Evolutionary conservation across 352 stramenopile genomes (phyloP).

Genomic region (Phytopythium cucurbitacearum): DNA sequence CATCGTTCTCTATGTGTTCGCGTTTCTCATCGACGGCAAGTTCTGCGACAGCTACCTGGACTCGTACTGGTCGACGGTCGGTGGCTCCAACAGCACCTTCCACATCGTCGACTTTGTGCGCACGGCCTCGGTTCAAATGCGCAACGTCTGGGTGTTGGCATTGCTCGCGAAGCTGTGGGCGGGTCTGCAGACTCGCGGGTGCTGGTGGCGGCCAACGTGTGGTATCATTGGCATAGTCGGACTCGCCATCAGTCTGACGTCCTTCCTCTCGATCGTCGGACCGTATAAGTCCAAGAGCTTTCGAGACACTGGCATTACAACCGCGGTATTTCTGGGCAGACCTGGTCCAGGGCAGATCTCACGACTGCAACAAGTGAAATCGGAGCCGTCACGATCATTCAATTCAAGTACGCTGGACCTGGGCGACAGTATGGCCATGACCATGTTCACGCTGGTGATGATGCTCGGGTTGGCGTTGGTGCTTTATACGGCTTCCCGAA

Average conservation of each 20-base stretch:
- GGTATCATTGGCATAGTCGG: constrained; percentile 23
- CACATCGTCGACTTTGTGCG: constrained; percentile 20
- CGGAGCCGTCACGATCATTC: neutral
- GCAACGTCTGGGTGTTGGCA: constrained; percentile 36
- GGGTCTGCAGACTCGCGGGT: constrained; percentile 8
- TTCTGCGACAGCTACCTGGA: constrained; percentile 34
- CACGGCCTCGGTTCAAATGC: constrained; percentile 38
- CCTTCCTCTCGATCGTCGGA: constrained; percentile 30
- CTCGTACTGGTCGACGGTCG: constrained; percentile 33
- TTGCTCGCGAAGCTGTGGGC: constrained; percentile 18
- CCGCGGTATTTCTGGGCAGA: neutral
- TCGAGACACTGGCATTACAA: constrained; percentile 1
- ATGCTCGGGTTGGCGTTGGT: constrained; percentile 2
- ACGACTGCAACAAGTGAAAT: neutral
- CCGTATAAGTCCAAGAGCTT: constrained; percentile 15
- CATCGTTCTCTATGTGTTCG: constrained; percentile 27
- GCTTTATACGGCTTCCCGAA: neutral
- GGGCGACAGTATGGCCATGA: constrained; percentile 12
- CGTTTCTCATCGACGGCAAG: constrained; percentile 34
- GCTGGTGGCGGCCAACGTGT: constrained; percentile 4
- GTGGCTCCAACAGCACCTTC: constrained; percentile 11
- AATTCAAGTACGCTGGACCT: constrained; percentile 2
- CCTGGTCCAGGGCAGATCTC: neutral
- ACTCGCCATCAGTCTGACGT: constrained; percentile 30
- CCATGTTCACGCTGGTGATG: constrained; percentile 6